Conservation (phyloP, 1,139 yeast species). For the Ogataea hybrid region DNA sequence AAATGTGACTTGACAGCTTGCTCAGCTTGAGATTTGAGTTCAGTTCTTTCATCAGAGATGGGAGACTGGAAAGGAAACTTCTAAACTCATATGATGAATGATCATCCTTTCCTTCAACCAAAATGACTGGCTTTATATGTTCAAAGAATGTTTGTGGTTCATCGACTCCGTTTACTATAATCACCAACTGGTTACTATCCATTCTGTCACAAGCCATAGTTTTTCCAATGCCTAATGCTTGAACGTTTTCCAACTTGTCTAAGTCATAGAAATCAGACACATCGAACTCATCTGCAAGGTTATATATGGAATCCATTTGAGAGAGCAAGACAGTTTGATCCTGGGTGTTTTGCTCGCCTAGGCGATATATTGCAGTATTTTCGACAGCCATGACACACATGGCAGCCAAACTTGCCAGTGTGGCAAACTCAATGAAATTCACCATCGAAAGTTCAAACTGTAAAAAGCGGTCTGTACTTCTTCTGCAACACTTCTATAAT, state of each 20-base stretch:
- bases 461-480: neutral
- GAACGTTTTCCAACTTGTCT: constrained; percentile 31
- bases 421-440: constrained; percentile 1
- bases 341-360: constrained; percentile 7
- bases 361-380: constrained; percentile 29
- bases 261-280: constrained; percentile 37
- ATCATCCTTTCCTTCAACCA: constrained; percentile 22
- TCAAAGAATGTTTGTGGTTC: constrained; percentile 32
- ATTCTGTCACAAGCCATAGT: constrained; percentile 6
- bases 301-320: constrained; percentile 28
- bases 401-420: neutral
- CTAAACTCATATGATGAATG: constrained; percentile 19
- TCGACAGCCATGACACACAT: constrained; percentile 18
- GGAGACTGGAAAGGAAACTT: constrained; percentile 23
- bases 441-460: constrained; percentile 2
- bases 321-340: constrained; percentile 16
- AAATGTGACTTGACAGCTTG: constrained; percentile 39
- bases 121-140: constrained; percentile 21
- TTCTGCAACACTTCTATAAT: constrained; percentile 5
- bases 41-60: constrained; percentile 20
- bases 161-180: constrained; percentile 42
- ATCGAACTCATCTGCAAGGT: constrained; percentile 45
- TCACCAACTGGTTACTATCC: constrained; percentile 36
- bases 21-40: constrained; percentile 15
- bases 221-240: constrained; percentile 29